Evolutionary conservation across 495 filamentous ascomycete species (phyloP).

Genomic region (Aspergillus kassunensis): DNA sequence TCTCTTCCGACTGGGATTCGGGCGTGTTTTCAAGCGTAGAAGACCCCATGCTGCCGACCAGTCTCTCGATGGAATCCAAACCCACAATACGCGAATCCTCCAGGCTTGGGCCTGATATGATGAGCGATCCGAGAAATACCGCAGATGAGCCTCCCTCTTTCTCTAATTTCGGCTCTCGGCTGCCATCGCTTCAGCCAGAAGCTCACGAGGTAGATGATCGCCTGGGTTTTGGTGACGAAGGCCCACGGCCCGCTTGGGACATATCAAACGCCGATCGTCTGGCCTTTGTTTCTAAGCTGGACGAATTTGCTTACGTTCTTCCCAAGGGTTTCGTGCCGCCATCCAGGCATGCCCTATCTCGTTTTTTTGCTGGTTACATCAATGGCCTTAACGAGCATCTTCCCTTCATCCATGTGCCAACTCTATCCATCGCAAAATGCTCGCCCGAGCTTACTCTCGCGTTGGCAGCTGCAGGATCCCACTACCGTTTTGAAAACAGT

Average conservation of each 20-base stretch:
- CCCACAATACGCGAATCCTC: conserved; percentile 28
- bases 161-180: conserved; percentile 64
- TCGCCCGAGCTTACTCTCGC: conserved; percentile 46
- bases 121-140: conserved; percentile 34
- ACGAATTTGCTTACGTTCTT: conserved; percentile 63
- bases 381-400: conserved; percentile 48
- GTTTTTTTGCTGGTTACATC: conserved; percentile 48
- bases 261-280: conserved; percentile 61
- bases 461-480: conserved; percentile 46
- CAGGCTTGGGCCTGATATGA: conserved; percentile 35
- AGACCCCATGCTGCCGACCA: conserved; percentile 38
- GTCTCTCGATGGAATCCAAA: conserved; percentile 39
- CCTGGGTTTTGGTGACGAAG: conserved; percentile 41
- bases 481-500: conserved; percentile 62
- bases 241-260: conserved; percentile 55
- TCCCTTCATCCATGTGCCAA: conserved; percentile 48
- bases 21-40: conserved; percentile 46
- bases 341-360: conserved; percentile 42
- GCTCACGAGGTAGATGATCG: conserved; percentile 54
- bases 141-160: conserved; percentile 47
- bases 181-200: conserved; percentile 65
- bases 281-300: conserved; percentile 57
- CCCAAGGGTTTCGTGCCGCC: conserved; percentile 61
- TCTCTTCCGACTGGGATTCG: conserved; percentile 50
- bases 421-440: conserved; percentile 41